These are phyloP conservation scores for Cyberlindnera xishuangbannaensis DNA, from an alignment of 805 yeast genomes.

Conservation along the genomic window DNA sequence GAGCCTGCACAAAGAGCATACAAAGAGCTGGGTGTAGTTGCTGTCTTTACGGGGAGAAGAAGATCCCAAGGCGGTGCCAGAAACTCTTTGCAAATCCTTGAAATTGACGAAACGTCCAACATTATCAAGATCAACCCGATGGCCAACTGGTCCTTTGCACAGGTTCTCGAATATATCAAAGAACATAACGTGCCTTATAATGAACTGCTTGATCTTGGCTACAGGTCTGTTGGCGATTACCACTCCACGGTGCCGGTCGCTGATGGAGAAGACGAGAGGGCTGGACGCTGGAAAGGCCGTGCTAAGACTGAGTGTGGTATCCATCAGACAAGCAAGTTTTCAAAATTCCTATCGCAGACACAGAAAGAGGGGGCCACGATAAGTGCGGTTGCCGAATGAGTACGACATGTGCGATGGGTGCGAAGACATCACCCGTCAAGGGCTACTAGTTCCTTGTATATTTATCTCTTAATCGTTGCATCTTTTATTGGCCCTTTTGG, in stretches of 20 bases:
- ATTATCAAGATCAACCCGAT: slow-evolving; percentile 86
- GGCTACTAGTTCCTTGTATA: too few species aligned
- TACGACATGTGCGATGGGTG: too few species aligned
- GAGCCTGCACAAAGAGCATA: slow-evolving; percentile 91
- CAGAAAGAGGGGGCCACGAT: too few species aligned
- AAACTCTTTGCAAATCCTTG: slow-evolving; percentile 64
- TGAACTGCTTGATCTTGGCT: slow-evolving; percentile 76
- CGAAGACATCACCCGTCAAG: too few species aligned
- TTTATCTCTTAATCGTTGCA: too few species aligned
- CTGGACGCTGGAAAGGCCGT: slow-evolving; percentile 96
- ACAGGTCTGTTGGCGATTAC: slow-evolving; percentile 91
- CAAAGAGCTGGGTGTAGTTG: slow-evolving; percentile 61
- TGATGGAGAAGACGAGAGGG: slow-evolving; percentile 91
- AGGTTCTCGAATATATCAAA: slow-evolving; percentile 66
- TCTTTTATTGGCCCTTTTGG: too few species aligned
- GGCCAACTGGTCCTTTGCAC: slow-evolving; percentile 71
- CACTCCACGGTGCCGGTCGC: slow-evolving; percentile 87
- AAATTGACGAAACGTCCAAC: slow-evolving; percentile 62
- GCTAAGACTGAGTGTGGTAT: slow-evolving; percentile 94
- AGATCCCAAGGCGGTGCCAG: slow-evolving; percentile 87
- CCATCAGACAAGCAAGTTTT: slow-evolving; percentile 74
- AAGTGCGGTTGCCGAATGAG: too few species aligned
- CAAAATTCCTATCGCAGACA: slow-evolving; percentile 49
- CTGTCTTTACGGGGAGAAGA: slow-evolving; percentile 89
- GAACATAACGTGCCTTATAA: slow-evolving; percentile 78